Conservation (phyloP, 148 eudicot genomes). For the Silene uniflora region DNA sequence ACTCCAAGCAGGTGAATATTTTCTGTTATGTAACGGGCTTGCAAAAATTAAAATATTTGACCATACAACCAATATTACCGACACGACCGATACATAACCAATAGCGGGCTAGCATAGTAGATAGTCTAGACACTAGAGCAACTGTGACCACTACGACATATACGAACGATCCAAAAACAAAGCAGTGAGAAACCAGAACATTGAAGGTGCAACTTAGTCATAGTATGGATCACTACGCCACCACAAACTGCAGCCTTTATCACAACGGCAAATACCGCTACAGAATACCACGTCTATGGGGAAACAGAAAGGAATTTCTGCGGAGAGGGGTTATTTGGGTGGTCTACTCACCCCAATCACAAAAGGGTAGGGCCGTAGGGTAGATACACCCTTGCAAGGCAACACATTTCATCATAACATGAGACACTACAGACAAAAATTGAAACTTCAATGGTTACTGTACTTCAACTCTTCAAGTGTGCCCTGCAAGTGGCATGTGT, state of each 20-base stretch:
- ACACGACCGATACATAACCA: not conserved
- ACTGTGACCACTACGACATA: not conserved
- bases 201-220: not conserved
- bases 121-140: not conserved
- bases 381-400: not conserved
- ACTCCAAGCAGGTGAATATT: not conserved
- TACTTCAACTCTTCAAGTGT: not conserved
- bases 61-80: not conserved
- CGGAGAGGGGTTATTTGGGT: not conserved
- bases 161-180: not conserved
- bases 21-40: not conserved
- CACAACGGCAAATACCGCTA: too few relatives aligned
- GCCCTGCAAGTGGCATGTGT: not conserved
- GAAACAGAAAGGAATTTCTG: too few relatives aligned
- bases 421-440: not conserved
- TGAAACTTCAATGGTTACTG: not conserved
- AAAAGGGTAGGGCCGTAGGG: too few relatives aligned
- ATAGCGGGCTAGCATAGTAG: not conserved
- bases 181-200: not conserved
- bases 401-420: not conserved
- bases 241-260: too few relatives aligned
- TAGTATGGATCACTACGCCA: too few relatives aligned
- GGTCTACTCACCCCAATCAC: not conserved
- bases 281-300: too few relatives aligned
- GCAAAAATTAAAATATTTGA: not conserved